Base-by-base conservation (phyloP, 2,329 filamentous ascomycete species). In the Hypoxylon sp. region DNA sequence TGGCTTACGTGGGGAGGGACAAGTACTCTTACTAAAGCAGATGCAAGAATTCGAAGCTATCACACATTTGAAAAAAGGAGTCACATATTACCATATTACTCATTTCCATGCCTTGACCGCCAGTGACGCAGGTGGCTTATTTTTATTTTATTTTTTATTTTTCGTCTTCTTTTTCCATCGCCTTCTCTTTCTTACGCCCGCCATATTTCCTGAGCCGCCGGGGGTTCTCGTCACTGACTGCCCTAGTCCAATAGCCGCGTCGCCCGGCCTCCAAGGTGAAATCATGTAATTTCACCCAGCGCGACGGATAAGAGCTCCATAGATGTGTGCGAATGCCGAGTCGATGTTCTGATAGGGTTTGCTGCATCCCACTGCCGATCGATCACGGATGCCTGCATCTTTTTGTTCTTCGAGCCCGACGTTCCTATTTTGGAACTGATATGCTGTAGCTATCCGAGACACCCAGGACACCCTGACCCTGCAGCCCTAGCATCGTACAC, bases 311-410 rank as follows among this genome's bases (percentile, higher is more conserved):
- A 27, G n/a, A n/a, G n/a, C n/a, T n/a, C n/a, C n/a, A n/a, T n/a
- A n/a, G 42, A 51, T 49, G 29, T 38, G 29, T 35, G 37, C 41
- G 35, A 53, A 45, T 51, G 24, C 31, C 52, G 50, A 38, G 26
- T 26, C 42, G 55, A 11, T 35, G 62, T 63, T 59, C 55, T 42
- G 52, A 59, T 65, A 65, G 63, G 63, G 63, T 63, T 65, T 35
- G 49, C 55, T 61, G 60, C 63, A 62, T 65, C 43, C 56, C 54
- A 50, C 41, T 57, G 29, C 50, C 56, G 53, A 49, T 10, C 10
- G 40, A 42, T 37, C 35, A 33, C 55, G 47, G 55, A 35, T 48
- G 27, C 45, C 29, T 53, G 43, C 50, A 27, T 38, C 27, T 49
- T 48, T 54, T 43, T 59, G 56, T 42, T 41, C 29, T 24, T 17